Conservation (phyloP, 1,284 basidiomycete species). For the Entoloma clypeatum region DNA sequence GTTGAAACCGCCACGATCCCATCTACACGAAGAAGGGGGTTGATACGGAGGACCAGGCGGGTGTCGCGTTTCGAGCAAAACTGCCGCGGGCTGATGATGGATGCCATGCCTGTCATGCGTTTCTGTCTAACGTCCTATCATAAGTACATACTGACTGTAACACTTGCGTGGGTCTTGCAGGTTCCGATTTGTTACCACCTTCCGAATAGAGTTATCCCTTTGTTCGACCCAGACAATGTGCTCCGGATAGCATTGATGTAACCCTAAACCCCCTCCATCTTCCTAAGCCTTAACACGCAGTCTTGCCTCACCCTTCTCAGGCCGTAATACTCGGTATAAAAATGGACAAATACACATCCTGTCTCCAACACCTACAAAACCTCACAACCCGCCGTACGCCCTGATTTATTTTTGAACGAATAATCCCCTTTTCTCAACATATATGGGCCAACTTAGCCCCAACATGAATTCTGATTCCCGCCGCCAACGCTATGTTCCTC, state of each 20-base stretch:
- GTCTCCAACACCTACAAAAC: constrained; percentile 32
- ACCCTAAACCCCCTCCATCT: constrained; percentile 32
- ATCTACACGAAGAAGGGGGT: too few species aligned
- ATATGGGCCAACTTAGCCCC: constrained; percentile 28
- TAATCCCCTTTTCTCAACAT: constrained; percentile 27
- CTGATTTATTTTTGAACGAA: constrained; percentile 25
- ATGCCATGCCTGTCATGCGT: too few species aligned
- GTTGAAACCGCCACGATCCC: constrained; percentile 1
- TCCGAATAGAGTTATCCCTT: constrained; percentile 52
- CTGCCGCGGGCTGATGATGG: too few species aligned
- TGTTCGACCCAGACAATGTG: constrained; percentile 39
- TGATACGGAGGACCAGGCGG: too few species aligned
- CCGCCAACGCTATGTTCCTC: constrained; percentile 34
- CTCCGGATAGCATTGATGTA: constrained; percentile 32
- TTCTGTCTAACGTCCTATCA: too few species aligned
- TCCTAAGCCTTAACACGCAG: constrained; percentile 32
- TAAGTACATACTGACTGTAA: too few species aligned
- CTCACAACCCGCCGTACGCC: constrained; percentile 36
- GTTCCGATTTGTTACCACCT: constrained; percentile 51
- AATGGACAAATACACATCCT: constrained; percentile 33
- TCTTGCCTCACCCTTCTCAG: constrained; percentile 35
- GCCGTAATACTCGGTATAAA: constrained; percentile 37
- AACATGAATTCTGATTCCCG: constrained; percentile 47
- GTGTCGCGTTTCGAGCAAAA: too few species aligned
- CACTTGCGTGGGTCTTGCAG: too few species aligned